These are phyloP conservation scores for Sporobolomyces roseus DNA, from an alignment of 768 basidiomycete genomes.

Conservation along the genomic window DNA sequence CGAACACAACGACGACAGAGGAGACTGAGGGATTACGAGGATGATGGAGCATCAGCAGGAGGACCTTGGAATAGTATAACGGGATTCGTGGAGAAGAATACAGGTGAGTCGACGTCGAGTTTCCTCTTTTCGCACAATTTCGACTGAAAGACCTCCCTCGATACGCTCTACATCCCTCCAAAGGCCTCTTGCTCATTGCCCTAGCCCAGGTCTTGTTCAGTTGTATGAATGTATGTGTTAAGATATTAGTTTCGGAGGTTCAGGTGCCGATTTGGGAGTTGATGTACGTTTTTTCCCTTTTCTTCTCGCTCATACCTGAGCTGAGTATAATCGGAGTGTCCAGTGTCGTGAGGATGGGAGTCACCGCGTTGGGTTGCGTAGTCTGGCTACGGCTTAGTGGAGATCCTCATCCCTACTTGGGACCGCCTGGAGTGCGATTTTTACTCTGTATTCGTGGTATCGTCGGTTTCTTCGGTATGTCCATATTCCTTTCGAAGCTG, in stretches of 20 bases:
- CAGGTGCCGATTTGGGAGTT: constrained; percentile 7
- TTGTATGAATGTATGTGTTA: constrained; percentile 24
- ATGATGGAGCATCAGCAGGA: not conserved
- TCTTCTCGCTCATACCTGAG: too few relatives aligned
- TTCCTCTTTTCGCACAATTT: too few relatives aligned
- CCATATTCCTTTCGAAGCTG: too few relatives aligned
- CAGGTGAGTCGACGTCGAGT: not conserved
- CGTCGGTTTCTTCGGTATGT: constrained; percentile 65
- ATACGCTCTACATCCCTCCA: not conserved
- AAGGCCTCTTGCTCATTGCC: constrained; percentile 28
- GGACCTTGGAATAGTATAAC: not conserved
- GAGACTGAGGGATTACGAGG: not conserved
- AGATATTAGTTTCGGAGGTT: constrained; percentile 1
- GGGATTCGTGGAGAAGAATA: not conserved
- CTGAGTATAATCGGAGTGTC: too few relatives aligned
- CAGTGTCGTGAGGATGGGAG: constrained; percentile 25
- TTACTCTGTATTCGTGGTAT: constrained; percentile 61
- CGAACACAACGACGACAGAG: not conserved
- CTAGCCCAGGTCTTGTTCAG: constrained; percentile 19
- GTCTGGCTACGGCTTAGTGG: not conserved
- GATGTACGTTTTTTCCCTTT: too few relatives aligned
- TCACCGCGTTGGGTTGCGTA: constrained; percentile 20
- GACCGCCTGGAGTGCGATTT: constrained; percentile 64
- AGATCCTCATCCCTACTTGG: constrained; percentile 57
- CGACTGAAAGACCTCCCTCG: not conserved